Evolutionary conservation across 495 filamentous ascomycete genomes (phyloP), one percentile per base, ranked within the genome.

Genomic region (Jackrogersella multiformis): DNA sequence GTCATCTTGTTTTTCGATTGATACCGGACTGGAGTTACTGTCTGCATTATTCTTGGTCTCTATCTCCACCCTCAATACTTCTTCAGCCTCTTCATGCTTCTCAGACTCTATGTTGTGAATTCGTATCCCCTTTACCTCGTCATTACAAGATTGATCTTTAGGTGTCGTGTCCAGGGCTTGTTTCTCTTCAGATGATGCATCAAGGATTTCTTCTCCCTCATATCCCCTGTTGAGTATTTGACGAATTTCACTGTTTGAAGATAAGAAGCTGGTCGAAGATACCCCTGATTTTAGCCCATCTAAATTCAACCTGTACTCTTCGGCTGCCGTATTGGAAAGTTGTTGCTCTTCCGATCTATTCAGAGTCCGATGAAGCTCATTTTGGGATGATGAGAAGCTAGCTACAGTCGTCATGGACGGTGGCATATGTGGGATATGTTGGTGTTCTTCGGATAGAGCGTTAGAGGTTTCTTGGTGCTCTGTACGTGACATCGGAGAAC

Each of bases 381-480:
- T 28, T 0, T 49, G 45, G 30, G 45, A 45, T 18, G 45, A 49
- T 20, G 45, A 49, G 45, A 32, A 34, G 26, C 45, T 49, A 15
- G 45, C 26, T 7, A 49, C 23, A 8, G 45, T 49, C 6, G 24
- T 49, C 6, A 26, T 32, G 10, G 21, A 49, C 4, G 45, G 7
- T 5, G 45, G 45, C 45, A 49, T 20, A 30, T 9, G 26, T n/a
- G 18, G 1, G 1, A 20, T 32, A 18, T 49, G 45, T 18, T 18
- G 45, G n/a, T 32, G 4, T 32, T 49, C 26, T 8, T 49, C 26
- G n/a, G 45, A 18, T 4, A 13, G 5, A 18, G 9, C 18, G 45
- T 32, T 49, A 9, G 45, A 15, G 24, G n/a, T 6, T 32, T 49
- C 45, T 9, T 49, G 45, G n/a, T 49, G n/a, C 24, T 28, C 24